Base-by-base conservation (phyloP, 768 basidiomycete species). In the Lentinula sp. region DNA sequence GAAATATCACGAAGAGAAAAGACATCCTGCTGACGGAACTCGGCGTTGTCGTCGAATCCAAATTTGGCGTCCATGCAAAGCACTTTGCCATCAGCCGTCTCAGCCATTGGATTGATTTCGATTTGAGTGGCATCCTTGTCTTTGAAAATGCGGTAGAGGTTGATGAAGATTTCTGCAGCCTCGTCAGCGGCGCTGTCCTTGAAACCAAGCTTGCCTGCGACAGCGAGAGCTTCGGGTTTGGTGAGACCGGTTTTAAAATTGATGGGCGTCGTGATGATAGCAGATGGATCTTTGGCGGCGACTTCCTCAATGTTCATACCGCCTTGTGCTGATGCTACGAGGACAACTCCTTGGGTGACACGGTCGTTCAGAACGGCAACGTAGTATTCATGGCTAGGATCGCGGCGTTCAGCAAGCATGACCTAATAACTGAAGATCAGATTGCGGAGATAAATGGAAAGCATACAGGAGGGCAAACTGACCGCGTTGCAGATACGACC, bases 291-390 rank as follows among this genome's bases (percentile, higher is more conserved):
- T 67, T 95, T 93, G 34, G 93, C 92, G 31, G 97, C 97, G 51
- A 99, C 97, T 69, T 99, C 97, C 74, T 99, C 97, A 70, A 99
- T 99, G 76, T 98, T 98, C 97, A 99, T 99, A 61, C 97, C 97
- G 60, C 97, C 97, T 71, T 98, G 95, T 18, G 83, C 82, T 48
- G 97, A 98, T 18, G 88, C 88, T 58, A 99, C 96, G 51, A 99
- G 84, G 34, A 98, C 97, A 48, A 94, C 91, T 13, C 91, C 89
- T 62, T 93, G 88, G 5, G 88, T 79, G 13, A 83, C 84, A 66
- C 97, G 92, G 80, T 99, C 97, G 70, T 98, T 98, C 59, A 99
- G 84, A 35, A 98, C 85, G 13, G 97, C 97, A 55, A 95, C 90
- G 70, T 99, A 99, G 81, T 98, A 98, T 73, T 99, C 97, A 72